Conservation (phyloP, 2,329 filamentous ascomycete genomes). For the Aureobasidium lini region DNA sequence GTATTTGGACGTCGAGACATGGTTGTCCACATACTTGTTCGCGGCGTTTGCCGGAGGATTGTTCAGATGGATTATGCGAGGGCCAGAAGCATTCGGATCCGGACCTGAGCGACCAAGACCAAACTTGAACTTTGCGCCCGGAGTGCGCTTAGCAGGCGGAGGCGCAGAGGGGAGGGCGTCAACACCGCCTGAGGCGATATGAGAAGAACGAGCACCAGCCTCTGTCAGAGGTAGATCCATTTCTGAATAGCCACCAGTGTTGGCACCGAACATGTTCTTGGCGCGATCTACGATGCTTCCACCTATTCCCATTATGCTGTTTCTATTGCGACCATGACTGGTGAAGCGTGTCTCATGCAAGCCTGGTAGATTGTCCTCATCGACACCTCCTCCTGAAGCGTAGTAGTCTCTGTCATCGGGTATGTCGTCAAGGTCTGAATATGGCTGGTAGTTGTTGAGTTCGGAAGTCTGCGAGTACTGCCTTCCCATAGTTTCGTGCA, state of each 20-base stretch:
- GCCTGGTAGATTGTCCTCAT: constrained; percentile 47
- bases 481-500: constrained; percentile 32
- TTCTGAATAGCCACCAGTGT: constrained; percentile 76
- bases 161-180: constrained; percentile 23
- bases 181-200: constrained; percentile 30
- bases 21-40: constrained; percentile 92
- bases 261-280: constrained; percentile 87
- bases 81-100: constrained; percentile 85
- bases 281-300: constrained; percentile 76
- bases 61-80: constrained; percentile 89
- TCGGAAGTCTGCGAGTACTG: constrained; percentile 70
- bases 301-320: constrained; percentile 80
- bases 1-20: constrained; percentile 97
- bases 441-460: constrained; percentile 80
- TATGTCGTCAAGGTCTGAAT: constrained; percentile 81
- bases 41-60: constrained; percentile 84
- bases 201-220: constrained; percentile 46
- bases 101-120: constrained; percentile 77
- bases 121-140: constrained; percentile 80
- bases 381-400: constrained; percentile 51
- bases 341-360: constrained; percentile 46
- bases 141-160: constrained; percentile 43
- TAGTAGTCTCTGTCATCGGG: constrained; percentile 73
- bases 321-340: constrained; percentile 53
- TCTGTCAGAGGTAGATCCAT: constrained; percentile 97